Evolutionary conservation across 2,329 filamentous ascomycete species (phyloP).

Genomic region (Diplodia sapinea): DNA sequence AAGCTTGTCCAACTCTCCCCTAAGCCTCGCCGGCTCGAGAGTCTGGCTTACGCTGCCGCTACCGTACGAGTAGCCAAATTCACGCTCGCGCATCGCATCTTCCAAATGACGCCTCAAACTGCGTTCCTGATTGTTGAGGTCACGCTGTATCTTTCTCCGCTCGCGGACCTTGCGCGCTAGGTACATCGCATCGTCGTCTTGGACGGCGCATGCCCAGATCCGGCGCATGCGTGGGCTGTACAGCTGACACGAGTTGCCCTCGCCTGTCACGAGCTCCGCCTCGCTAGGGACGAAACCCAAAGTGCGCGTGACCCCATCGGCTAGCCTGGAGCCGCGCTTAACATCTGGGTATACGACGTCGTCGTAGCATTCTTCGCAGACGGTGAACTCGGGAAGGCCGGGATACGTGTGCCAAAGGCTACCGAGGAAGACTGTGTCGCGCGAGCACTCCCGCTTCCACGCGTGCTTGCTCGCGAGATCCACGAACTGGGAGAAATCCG

Average conservation of each 20-base stretch:
- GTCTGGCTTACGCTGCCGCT: not conserved
- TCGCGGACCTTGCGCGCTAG: constrained; percentile 68
- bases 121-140: constrained; percentile 8
- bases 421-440: constrained; percentile 66
- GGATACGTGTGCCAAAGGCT: constrained; percentile 80
- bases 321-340: constrained; percentile 35
- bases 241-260: constrained; percentile 70
- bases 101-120: constrained; percentile 1
- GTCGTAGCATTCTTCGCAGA: constrained; percentile 87
- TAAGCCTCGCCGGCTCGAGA: constrained; percentile 39
- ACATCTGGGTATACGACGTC: constrained; percentile 71
- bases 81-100: constrained; percentile 26
- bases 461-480: constrained; percentile 62
- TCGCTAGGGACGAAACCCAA: constrained; percentile 61
- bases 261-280: constrained; percentile 19
- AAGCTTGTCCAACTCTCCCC: constrained; percentile 37
- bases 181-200: constrained; percentile 61
- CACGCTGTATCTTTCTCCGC: constrained; percentile 48
- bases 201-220: constrained; percentile 71
- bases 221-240: constrained; percentile 81
- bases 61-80: constrained; percentile 32
- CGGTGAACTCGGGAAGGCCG: constrained; percentile 75
- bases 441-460: constrained; percentile 63
- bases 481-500: constrained; percentile 67
- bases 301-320: constrained; percentile 55